phyloP scores from a whole-genome alignment of 2,329 filamentous ascomycete species.

The Ilyonectria robusta region DNA sequence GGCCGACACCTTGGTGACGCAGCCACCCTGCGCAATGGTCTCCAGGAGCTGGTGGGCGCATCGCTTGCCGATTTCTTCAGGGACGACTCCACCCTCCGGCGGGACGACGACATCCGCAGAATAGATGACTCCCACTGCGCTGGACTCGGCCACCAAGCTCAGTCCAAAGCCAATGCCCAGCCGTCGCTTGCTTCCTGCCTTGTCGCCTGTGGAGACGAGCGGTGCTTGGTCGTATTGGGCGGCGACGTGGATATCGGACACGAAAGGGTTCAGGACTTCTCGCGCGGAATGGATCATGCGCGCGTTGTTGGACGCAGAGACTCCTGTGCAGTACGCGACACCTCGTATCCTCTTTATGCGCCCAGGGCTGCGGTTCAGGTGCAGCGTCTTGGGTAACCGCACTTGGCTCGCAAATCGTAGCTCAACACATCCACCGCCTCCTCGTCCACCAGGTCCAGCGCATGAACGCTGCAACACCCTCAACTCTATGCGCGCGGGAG shows the following conservation, averaged over 20 bases:
- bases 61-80: slow-evolving; percentile 90
- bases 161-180: slow-evolving; percentile 93
- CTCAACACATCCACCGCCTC: slow-evolving; percentile 94
- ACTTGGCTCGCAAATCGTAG: slow-evolving; percentile 94
- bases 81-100: slow-evolving; percentile 83
- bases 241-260: slow-evolving; percentile 92
- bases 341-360: slow-evolving; percentile 90
- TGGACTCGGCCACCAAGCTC: slow-evolving; percentile 93
- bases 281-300: slow-evolving; percentile 94
- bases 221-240: slow-evolving; percentile 81
- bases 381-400: slow-evolving; percentile 92
- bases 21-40: slow-evolving; percentile 85
- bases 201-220: slow-evolving; percentile 67
- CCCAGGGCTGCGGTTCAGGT: slow-evolving; percentile 85
- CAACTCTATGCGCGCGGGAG: slow-evolving; percentile 84
- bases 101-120: slow-evolving; percentile 86
- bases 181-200: slow-evolving; percentile 69
- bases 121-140: slow-evolving; percentile 83
- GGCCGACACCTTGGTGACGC: slow-evolving; percentile 79
- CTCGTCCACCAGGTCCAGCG: slow-evolving; percentile 79
- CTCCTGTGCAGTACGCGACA: slow-evolving; percentile 93
- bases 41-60: slow-evolving; percentile 94
- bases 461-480: slow-evolving; percentile 86
- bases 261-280: slow-evolving; percentile 87
- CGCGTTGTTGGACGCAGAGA: slow-evolving; percentile 92